Percentiles rank a stretch among this genome's conserved stretches.
These are phyloP conservation scores for Seminavis robusta DNA, from an alignment of 108 stramenopile genomes.

Conservation along the genomic window DNA sequence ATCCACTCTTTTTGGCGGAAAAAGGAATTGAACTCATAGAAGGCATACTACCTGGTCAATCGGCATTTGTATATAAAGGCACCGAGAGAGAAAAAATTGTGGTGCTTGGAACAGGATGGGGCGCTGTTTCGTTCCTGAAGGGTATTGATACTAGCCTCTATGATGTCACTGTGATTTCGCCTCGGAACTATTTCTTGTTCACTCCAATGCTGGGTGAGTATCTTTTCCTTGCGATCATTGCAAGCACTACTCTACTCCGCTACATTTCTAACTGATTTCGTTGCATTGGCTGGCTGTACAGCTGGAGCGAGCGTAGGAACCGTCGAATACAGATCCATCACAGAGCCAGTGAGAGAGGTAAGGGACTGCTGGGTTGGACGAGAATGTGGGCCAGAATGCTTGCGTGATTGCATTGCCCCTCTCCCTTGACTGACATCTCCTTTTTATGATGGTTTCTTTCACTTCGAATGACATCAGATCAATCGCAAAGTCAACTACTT, in stretches of 20 bases:
- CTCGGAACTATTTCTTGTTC: conserved; percentile 92
- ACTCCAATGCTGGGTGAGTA: conserved; percentile 97
- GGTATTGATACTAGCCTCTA: conserved; percentile 74
- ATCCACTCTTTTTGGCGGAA: conserved; percentile 82
- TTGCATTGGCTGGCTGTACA: no score
- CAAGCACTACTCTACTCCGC: no score
- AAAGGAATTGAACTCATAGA: conserved; percentile 73
- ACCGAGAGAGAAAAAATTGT: conserved; percentile 52
- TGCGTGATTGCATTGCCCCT: conserved; percentile 4
- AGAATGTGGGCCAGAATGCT: background rate
- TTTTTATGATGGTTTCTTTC: background rate
- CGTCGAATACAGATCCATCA: conserved; percentile 90
- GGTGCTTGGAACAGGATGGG: conserved; percentile 94
- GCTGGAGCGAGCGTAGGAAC: conserved; percentile 93
- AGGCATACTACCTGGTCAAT: conserved; percentile 14
- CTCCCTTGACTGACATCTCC: background rate
- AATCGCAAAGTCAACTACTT: conserved; percentile 81
- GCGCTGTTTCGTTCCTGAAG: conserved; percentile 84
- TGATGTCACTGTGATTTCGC: conserved; percentile 89
- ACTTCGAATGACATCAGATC: conserved; percentile 24
- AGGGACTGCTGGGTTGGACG: conserved; percentile 4
- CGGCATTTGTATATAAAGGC: background rate
- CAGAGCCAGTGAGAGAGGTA: conserved; percentile 89
- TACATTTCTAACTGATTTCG: no score
- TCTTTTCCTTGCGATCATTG: no score